These are phyloP conservation scores for Populus davidiana DNA, from an alignment of 345 rosid species.

Conservation along the genomic window DNA sequence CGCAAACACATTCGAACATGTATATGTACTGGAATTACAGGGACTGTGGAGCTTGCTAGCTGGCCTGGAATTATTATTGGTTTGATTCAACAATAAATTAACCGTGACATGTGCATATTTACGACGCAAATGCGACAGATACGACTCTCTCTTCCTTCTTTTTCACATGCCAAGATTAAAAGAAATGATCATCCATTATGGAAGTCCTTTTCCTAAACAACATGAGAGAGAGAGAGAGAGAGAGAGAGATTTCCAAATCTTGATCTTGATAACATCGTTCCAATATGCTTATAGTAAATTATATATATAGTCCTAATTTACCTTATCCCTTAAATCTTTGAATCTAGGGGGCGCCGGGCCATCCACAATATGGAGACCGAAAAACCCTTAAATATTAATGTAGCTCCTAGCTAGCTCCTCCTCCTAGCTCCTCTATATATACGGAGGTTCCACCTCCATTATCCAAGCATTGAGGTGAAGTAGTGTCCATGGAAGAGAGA, in stretches of 20 bases:
- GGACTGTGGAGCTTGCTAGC: background rate
- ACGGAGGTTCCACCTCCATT: background rate
- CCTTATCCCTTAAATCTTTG: background rate
- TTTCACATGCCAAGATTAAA: background rate
- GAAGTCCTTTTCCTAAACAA: background rate
- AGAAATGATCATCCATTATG: background rate
- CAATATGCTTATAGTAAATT: background rate
- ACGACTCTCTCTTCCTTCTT: background rate
- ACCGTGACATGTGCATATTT: background rate
- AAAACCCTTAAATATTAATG: background rate
- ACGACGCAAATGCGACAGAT: background rate
- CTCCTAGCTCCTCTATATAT: background rate
- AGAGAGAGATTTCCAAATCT: background rate
- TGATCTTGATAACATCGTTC: background rate
- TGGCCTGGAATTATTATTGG: background rate
- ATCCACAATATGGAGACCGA: background rate
- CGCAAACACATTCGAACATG: too few relatives aligned
- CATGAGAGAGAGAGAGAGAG: background rate
- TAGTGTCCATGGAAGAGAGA: background rate
- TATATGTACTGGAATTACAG: too few relatives aligned
- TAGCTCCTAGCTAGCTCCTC: background rate
- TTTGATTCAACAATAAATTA: background rate
- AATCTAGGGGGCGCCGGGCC: background rate
- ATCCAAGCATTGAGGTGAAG: background rate
- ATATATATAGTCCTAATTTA: background rate